A percentile compares a stretch with the other conserved stretches of the same genome.
These are phyloP conservation scores for Gossypium davidsonii DNA, from an alignment of 441 rosid species.

Conservation along the genomic window DNA sequence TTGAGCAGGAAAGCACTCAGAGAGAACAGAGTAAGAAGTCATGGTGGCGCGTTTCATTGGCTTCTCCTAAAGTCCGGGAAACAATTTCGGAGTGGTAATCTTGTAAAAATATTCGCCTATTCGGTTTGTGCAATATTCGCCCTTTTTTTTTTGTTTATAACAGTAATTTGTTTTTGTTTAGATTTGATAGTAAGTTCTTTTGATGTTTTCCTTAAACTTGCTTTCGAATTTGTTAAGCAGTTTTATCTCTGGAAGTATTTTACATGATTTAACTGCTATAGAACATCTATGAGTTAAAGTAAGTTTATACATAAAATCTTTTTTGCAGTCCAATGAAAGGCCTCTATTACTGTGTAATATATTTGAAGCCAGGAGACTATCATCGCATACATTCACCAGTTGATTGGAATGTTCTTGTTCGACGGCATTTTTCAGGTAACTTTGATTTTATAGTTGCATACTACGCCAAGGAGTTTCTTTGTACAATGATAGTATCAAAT, in stretches of 20 bases:
- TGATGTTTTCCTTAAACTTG: neutral
- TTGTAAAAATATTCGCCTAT: neutral
- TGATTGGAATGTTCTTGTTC: constrained; percentile 77
- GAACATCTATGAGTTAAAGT: neutral
- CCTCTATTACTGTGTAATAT: constrained; percentile 90
- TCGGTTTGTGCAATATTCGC: neutral
- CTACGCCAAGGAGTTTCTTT: neutral
- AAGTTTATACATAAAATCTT: constrained; percentile 11
- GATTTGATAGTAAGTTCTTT: neutral
- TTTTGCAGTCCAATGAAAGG: constrained; percentile 75
- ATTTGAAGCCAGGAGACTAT: constrained; percentile 86
- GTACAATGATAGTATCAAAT: neutral
- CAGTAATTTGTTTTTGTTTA: neutral
- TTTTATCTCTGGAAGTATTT: neutral
- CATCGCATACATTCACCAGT: constrained; percentile 90
- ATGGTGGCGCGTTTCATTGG: constrained; percentile 77
- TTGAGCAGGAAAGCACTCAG: constrained; percentile 29
- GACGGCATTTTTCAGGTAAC: constrained; percentile 89
- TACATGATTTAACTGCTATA: constrained; percentile 1
- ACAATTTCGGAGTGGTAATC: constrained; percentile 47
- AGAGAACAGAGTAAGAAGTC: constrained; percentile 53
- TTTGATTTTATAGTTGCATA: neutral
- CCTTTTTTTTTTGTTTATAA: neutral
- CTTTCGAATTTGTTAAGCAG: neutral
- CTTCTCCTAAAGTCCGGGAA: constrained; percentile 70